Percentiles rank a stretch among this genome's conserved stretches.
Conservation (phyloP, 768 basidiomycete species). For the Amanita pseudoporphyria region DNA sequence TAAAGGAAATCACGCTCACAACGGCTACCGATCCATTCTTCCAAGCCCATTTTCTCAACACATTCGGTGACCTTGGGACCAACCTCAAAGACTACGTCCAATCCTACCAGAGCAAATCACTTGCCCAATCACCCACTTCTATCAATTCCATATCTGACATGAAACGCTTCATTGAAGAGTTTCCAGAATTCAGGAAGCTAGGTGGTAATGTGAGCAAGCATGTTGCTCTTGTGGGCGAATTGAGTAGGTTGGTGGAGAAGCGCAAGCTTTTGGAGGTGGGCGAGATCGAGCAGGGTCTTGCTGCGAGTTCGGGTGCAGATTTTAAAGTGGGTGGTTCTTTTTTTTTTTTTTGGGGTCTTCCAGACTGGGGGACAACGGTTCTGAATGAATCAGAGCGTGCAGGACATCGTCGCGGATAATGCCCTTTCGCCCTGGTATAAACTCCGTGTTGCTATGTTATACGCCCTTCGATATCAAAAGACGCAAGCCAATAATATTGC, state of each 20-base stretch:
- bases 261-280: constrained; percentile 84
- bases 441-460: constrained; percentile 83
- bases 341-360: neutral
- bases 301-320: constrained; percentile 86
- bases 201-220: constrained; percentile 99
- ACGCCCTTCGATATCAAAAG: constrained; percentile 93
- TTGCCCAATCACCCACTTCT: constrained; percentile 61
- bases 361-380: too few relatives aligned
- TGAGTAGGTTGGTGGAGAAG: constrained; percentile 80
- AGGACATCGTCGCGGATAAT: constrained; percentile 62
- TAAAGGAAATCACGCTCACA: constrained; percentile 88
- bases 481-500: constrained; percentile 74
- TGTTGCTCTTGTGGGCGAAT: constrained; percentile 92
- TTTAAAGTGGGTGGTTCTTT: constrained; percentile 60
- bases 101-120: constrained; percentile 80
- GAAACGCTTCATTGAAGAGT: constrained; percentile 97
- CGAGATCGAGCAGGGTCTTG: constrained; percentile 94
- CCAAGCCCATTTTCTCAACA: constrained; percentile 79
- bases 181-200: constrained; percentile 93
- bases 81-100: constrained; percentile 89
- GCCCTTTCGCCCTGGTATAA: constrained; percentile 72
- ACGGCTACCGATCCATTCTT: constrained; percentile 92
- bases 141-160: constrained; percentile 96
- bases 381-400: constrained; percentile 54
- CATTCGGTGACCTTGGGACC: constrained; percentile 94